Conservation (phyloP, 2,329 filamentous ascomycete genomes). For the Colletotrichum paranaense region DNA sequence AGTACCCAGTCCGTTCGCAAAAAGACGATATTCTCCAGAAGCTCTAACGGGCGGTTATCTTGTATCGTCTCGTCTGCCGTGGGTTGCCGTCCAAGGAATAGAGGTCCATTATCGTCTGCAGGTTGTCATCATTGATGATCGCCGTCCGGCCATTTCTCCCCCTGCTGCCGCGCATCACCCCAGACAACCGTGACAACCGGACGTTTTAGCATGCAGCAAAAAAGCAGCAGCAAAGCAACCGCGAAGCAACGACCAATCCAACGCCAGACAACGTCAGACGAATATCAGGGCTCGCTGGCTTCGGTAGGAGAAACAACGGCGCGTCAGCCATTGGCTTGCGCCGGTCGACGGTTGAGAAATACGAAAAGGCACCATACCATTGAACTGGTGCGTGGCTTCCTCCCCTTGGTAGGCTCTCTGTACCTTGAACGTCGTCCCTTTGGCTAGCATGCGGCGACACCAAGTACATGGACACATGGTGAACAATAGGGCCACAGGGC, state of each 20-base stretch:
- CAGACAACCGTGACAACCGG: conserved; percentile 23
- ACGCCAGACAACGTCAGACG: neutral
- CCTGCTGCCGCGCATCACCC: conserved; percentile 32
- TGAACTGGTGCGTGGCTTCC: neutral
- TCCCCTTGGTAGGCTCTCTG: neutral
- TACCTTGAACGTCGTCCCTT: neutral
- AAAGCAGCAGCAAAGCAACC: conserved; percentile 5
- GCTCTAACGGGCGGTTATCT: neutral
- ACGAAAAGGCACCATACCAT: neutral
- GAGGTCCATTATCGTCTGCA: conserved; percentile 32
- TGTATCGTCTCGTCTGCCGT: conserved; percentile 3
- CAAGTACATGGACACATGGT: neutral
- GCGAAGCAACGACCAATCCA: neutral
- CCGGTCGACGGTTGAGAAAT: neutral
- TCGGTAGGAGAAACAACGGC: conserved; percentile 5
- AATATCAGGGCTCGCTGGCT: conserved; percentile 11
- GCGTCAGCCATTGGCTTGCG: conserved; percentile 1
- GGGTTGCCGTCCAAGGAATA: conserved; percentile 21
- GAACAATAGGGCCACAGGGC: neutral
- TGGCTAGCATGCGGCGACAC: neutral
- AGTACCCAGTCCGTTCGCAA: neutral
- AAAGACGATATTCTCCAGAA: neutral
- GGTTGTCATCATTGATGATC: conserved; percentile 32
- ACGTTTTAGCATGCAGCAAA: conserved; percentile 19
- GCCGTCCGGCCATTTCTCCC: neutral